Percentiles rank a stretch among this genome's conserved stretches.
These are phyloP conservation scores for Zygoascus biomembranicola DNA, from an alignment of 805 yeast species.

Conservation along the genomic window DNA sequence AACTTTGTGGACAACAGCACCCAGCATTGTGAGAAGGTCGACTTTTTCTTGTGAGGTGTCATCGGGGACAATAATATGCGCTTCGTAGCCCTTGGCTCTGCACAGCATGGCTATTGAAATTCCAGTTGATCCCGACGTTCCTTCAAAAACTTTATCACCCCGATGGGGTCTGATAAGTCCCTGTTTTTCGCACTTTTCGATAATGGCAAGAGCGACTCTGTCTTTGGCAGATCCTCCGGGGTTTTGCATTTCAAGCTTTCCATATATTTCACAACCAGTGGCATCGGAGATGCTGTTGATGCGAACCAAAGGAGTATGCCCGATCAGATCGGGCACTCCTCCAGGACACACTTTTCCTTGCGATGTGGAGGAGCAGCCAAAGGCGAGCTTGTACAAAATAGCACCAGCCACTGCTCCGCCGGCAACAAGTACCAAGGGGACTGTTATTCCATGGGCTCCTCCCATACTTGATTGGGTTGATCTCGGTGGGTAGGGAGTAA, in stretches of 20 bases:
- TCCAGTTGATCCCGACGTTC: slow-evolving; percentile 96
- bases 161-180: slow-evolving; percentile 51
- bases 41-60: slow-evolving; percentile 85
- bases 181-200: slow-evolving; percentile 52
- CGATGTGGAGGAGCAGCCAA: neutral
- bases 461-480: neutral
- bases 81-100: slow-evolving; percentile 76
- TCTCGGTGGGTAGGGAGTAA: neutral
- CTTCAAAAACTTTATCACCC: slow-evolving; percentile 81
- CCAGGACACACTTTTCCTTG: neutral
- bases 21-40: slow-evolving; percentile 58
- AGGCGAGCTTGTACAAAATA: neutral
- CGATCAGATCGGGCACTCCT: slow-evolving; percentile 77
- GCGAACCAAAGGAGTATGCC: slow-evolving; percentile 79
- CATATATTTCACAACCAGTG: slow-evolving; percentile 79
- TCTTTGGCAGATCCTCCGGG: slow-evolving; percentile 98
- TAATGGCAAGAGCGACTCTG: slow-evolving; percentile 81
- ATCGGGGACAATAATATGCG: slow-evolving; percentile 92
- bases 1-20: slow-evolving; percentile 78
- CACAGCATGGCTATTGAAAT: slow-evolving; percentile 89
- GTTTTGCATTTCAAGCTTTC: slow-evolving; percentile 75
- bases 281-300: slow-evolving; percentile 58
- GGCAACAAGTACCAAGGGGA: neutral
- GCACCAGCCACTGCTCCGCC: slow-evolving; percentile 1
- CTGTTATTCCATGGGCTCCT: neutral